Conservation (phyloP, 345 rosid genomes). For the Linum trigynum region DNA sequence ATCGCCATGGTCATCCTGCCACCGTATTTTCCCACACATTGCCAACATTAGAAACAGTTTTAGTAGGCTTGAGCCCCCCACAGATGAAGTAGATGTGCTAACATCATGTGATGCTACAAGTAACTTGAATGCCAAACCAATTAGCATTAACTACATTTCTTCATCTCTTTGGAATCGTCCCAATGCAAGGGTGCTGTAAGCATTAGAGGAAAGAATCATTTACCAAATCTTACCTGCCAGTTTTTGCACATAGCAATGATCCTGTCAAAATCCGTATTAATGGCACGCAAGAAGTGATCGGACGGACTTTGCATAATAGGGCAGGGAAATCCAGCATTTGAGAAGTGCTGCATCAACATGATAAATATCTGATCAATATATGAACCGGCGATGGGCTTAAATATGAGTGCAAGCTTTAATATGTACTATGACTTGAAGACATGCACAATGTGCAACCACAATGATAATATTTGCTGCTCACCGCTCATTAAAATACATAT, state of each 20-base stretch:
- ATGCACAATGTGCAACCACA: too few species aligned
- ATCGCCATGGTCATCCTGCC: slow-evolving; percentile 94
- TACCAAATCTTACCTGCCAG: slow-evolving; percentile 13
- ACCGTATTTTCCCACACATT: background rate
- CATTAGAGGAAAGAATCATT: background rate
- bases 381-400: background rate
- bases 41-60: background rate
- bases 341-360: slow-evolving; percentile 62
- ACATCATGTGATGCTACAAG: too few species aligned
- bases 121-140: too few species aligned
- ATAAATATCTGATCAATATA: background rate
- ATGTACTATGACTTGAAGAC: too few species aligned
- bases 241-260: slow-evolving; percentile 98
- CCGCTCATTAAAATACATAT: too few species aligned
- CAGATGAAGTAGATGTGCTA: too few species aligned
- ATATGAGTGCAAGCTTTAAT: background rate
- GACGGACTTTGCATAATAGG: slow-evolving; percentile 99
- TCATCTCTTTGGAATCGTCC: background rate
- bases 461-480: too few species aligned
- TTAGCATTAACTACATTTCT: background rate
- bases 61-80: too few species aligned
- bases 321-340: slow-evolving; percentile 99
- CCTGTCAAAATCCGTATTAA: slow-evolving; percentile 97
- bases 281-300: slow-evolving; percentile 94
- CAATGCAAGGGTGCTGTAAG: background rate